phyloP scores from a whole-genome alignment of 495 filamentous ascomycete species.

The Parachaetomium inaequale region DNA sequence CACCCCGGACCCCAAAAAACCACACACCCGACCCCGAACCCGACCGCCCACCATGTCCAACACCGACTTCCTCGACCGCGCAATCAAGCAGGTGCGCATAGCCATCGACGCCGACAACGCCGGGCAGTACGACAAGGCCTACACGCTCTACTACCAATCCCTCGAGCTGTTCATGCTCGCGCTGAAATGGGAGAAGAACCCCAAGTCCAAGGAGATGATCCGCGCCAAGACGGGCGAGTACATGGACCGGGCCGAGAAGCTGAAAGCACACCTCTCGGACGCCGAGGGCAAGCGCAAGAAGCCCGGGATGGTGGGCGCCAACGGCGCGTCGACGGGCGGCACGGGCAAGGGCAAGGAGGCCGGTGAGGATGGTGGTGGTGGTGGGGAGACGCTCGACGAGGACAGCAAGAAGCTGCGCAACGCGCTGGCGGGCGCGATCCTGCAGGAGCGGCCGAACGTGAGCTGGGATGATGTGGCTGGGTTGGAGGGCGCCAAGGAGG shows the following conservation, averaged over 20 bases:
- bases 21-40: not conserved
- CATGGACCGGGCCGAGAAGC: conserved; percentile 96
- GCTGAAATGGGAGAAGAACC: conserved; percentile 98
- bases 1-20: not conserved
- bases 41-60: conserved; percentile 71
- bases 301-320: conserved; percentile 78
- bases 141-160: conserved; percentile 88
- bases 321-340: conserved; percentile 72
- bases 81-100: conserved; percentile 92
- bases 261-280: conserved; percentile 83
- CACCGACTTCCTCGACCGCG: conserved; percentile 92
- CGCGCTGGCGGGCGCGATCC: conserved; percentile 85
- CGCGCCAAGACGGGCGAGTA: conserved; percentile 89
- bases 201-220: conserved; percentile 93
- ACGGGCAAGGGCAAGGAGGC: conserved; percentile 52
- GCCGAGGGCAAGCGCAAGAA: conserved; percentile 66
- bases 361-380: conserved; percentile 50
- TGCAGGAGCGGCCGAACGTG: conserved; percentile 91
- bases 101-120: conserved; percentile 94
- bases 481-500: conserved; percentile 90
- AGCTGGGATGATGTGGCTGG: conserved; percentile 99
- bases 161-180: conserved; percentile 96
- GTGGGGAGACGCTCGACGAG: conserved; percentile 71
- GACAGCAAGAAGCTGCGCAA: conserved; percentile 92
- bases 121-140: conserved; percentile 95